Evolutionary conservation across 163 green algal species (phyloP).

Genomic region (Chloromonas sp.): DNA sequence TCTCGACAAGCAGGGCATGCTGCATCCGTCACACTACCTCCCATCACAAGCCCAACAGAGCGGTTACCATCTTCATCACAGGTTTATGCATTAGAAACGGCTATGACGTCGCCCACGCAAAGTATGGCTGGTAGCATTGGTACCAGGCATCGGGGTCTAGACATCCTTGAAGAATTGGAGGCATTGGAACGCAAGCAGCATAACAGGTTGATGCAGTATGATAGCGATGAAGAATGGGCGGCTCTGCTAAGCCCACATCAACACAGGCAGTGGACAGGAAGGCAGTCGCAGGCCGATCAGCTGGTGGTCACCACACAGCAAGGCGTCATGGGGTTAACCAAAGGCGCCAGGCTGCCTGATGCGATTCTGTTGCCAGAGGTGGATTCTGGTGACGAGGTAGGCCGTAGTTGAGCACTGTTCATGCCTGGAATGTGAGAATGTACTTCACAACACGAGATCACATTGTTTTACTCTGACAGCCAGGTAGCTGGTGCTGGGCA

Average conservation of each 20-base stretch:
- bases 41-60: too few species aligned
- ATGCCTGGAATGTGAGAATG: too few species aligned
- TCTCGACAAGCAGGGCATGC: slow-evolving; percentile 18
- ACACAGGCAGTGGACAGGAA: neutral
- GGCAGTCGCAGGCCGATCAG: neutral
- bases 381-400: neutral
- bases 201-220: neutral
- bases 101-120: too few species aligned
- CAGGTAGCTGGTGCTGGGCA: too few species aligned
- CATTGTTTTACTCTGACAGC: too few species aligned
- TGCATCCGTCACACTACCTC: neutral
- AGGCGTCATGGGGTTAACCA: slow-evolving; percentile 14
- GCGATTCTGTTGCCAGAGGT: slow-evolving; percentile 17
- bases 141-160: slow-evolving; percentile 7
- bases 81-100: too few species aligned
- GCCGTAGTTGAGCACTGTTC: too few species aligned
- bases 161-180: slow-evolving; percentile 29
- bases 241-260: neutral
- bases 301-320: neutral
- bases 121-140: too few species aligned
- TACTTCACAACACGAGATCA: too few species aligned
- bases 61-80: too few species aligned
- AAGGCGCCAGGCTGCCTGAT: slow-evolving; percentile 20
- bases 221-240: slow-evolving; percentile 15
- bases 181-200: slow-evolving; percentile 7